A percentile compares a stretch with the other conserved stretches of the same genome.
Conservation (phyloP, 2,329 filamentous ascomycete genomes). For the Talaromyces sp. region DNA sequence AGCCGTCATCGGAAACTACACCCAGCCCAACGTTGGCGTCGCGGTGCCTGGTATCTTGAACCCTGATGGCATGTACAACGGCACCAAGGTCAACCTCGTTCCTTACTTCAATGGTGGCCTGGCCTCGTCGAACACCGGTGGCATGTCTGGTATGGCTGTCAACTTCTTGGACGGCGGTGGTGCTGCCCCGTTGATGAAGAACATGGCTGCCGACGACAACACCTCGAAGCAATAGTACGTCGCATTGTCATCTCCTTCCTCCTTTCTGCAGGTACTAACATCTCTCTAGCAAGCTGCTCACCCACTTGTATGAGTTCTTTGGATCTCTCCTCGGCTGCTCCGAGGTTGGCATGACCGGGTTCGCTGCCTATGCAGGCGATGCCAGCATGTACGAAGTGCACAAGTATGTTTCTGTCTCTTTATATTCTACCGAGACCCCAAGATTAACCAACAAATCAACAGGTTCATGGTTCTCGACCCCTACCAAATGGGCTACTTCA, state of each 20-base stretch:
- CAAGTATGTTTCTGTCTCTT: slow-evolving; percentile 17
- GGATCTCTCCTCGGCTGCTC: slow-evolving; percentile 53
- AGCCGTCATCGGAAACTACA: slow-evolving; percentile 59
- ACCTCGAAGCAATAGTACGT: slow-evolving; percentile 53
- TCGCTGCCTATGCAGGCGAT: slow-evolving; percentile 41
- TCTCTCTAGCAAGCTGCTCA: slow-evolving; percentile 47
- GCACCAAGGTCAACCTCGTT: slow-evolving; percentile 49
- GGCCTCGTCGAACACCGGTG: slow-evolving; percentile 49
- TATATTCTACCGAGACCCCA: neutral
- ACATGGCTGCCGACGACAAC: slow-evolving; percentile 48
- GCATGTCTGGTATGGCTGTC: slow-evolving; percentile 40
- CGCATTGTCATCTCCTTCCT: no score
- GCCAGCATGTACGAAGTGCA: slow-evolving; percentile 22
- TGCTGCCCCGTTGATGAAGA: slow-evolving; percentile 49
- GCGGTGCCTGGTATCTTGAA: slow-evolving; percentile 54
- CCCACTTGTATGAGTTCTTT: slow-evolving; percentile 59
- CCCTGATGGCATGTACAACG: slow-evolving; percentile 43
- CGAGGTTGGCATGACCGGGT: slow-evolving; percentile 44
- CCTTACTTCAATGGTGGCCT: slow-evolving; percentile 56
- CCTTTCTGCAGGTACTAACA: no score
- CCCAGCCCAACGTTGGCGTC: slow-evolving; percentile 48
- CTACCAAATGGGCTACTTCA: slow-evolving; percentile 53
- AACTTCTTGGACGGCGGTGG: slow-evolving; percentile 60
- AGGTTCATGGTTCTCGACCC: slow-evolving; percentile 52
- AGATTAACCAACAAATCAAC: neutral